Evolutionary conservation across 768 basidiomycete genomes (phyloP), one percentile per base, ranked within the genome.

Genomic region (Pulveroboletus frians): DNA sequence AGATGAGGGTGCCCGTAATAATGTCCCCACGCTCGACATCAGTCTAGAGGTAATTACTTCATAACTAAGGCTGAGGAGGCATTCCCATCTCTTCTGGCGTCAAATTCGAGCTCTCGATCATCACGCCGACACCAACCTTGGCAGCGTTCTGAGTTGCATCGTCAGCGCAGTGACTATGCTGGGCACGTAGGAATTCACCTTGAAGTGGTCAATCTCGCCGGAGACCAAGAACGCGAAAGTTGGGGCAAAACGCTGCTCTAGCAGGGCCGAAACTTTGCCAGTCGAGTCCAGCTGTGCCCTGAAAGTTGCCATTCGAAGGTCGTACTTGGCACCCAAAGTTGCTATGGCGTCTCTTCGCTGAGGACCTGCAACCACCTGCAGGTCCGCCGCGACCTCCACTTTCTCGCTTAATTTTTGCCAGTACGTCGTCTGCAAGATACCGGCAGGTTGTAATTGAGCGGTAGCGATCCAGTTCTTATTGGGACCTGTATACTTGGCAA

Each of bases 121-220:
- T 95, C 69, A 98, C 91, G 73, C 94, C 94, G 9, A 97, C 85
- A 53, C 95, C 95, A 51, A 96, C 85, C 71, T 93, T 95, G 26
- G 92, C 88, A 36, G 91, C 76, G 69, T 92, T 93, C 92, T 97
- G 56, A 42, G 52, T 4, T 26, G 39, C 5, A 38, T 27, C 17
- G 26, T 50, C 13, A 50, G 52, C 21, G 11, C 13, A 30, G 14
- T 20, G 11, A 30, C 14, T 29, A 52, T 9, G 15, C 45, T 14
- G 42, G 48, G 45, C 5, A 36, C 4, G 5, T 39, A 56, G 7
- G 49, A 20, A 50, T 71, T 54, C 59, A 91, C 93, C 84, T 94
- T 98, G 76, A 92, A 87, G 78, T 99, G 96, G 69, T 99, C 96
- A 58, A 99, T 92, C 76, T 99, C 96, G 9, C 96, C 96, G 15